phyloP scores from a whole-genome alignment of 2,329 filamentous ascomycete species.

The Calonectria honghensis region DNA sequence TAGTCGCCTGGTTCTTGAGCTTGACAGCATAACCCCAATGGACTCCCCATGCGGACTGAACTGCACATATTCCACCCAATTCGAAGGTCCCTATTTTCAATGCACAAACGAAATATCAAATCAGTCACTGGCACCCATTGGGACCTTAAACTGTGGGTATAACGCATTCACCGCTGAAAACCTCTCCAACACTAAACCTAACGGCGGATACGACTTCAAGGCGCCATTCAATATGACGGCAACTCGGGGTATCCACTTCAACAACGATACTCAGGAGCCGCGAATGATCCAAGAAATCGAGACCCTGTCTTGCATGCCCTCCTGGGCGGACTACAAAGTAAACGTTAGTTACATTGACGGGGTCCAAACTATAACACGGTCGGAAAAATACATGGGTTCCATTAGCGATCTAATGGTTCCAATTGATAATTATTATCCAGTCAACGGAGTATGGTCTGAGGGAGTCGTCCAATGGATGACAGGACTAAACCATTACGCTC shows the following conservation, averaged over 20 bases:
- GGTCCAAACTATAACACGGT: neutral
- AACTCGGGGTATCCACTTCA: neutral
- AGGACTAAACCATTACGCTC: neutral
- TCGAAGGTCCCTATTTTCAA: neutral
- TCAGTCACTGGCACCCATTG: neutral
- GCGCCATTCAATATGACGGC: neutral
- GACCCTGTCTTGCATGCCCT: neutral
- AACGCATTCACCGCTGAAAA: neutral
- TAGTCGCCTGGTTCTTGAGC: neutral
- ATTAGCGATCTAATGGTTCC: neutral
- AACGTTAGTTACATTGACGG: conserved; percentile 2
- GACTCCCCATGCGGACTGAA: neutral
- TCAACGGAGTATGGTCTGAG: neutral
- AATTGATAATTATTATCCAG: neutral
- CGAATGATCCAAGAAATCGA: neutral
- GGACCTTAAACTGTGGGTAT: neutral
- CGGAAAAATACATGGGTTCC: neutral
- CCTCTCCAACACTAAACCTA: neutral
- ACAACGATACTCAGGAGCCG: neutral
- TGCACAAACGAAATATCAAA: neutral
- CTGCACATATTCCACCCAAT: conserved; percentile 4
- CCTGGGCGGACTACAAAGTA: neutral
- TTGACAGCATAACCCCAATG: neutral
- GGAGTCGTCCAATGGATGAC: neutral
- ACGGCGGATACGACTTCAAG: neutral